Evolutionary conservation across 2,329 filamentous ascomycete species (phyloP).

Genomic region (Talaromyces pinophilus): DNA sequence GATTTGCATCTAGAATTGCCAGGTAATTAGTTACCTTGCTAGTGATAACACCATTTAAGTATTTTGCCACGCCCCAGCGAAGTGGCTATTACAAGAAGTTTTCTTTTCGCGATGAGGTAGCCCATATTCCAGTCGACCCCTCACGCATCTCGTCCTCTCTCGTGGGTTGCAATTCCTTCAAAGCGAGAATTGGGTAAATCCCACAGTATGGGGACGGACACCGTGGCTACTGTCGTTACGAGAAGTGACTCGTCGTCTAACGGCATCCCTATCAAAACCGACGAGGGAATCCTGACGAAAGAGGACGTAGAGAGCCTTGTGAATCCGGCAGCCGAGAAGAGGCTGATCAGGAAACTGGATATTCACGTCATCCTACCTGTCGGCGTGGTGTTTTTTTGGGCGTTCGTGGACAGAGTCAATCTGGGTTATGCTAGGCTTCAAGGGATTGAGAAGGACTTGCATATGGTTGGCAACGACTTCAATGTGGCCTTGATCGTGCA

Average conservation of each 20-base stretch:
- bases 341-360: conserved; percentile 2
- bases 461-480: conserved; percentile 65
- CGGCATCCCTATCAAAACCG: conserved; percentile 4
- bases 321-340: conserved; percentile 6
- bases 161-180: neutral
- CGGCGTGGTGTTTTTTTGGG: conserved; percentile 14
- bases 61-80: neutral
- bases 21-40: neutral
- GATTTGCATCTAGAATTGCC: neutral
- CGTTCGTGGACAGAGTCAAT: conserved; percentile 15
- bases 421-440: conserved; percentile 59
- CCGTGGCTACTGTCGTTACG: neutral
- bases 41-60: neutral
- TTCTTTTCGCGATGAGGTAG: conserved; percentile 3
- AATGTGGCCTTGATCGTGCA: conserved; percentile 58
- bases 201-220: neutral
- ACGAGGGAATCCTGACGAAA: conserved; percentile 6
- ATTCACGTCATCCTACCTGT: conserved; percentile 12
- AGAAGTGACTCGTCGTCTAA: neutral
- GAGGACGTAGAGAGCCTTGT: conserved; percentile 8
- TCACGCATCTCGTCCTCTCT: neutral
- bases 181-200: neutral
- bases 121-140: neutral
- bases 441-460: conserved; percentile 64
- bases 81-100: neutral